Conservation (phyloP, 2,329 filamentous ascomycete species). For the Microcyclospora pomicola region DNA sequence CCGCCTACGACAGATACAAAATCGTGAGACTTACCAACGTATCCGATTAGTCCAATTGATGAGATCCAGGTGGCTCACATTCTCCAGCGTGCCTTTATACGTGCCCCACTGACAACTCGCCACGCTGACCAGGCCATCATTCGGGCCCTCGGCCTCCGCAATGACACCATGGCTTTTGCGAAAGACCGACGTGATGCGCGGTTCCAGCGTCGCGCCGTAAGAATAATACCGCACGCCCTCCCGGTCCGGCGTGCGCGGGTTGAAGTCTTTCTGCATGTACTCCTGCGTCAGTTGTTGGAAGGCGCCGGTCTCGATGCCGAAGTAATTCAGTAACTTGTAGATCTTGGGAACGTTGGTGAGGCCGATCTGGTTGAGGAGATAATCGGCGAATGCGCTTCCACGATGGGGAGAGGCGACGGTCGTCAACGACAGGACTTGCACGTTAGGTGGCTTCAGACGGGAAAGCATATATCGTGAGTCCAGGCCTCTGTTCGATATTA, state of each 20-base stretch:
- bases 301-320: constrained; percentile 44
- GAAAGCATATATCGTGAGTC: constrained; percentile 53
- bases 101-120: constrained; percentile 46
- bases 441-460: constrained; percentile 43
- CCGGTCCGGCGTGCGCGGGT: constrained; percentile 42
- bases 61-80: constrained; percentile 49
- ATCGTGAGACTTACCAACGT: constrained; percentile 30
- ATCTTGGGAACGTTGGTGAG: constrained; percentile 38
- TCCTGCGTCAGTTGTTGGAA: constrained; percentile 47
- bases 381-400: constrained; percentile 49
- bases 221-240: constrained; percentile 46
- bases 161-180: constrained; percentile 43
- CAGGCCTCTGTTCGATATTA: constrained; percentile 36
- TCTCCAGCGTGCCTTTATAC: constrained; percentile 50
- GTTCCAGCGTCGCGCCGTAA: constrained; percentile 47
- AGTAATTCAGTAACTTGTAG: constrained; percentile 40
- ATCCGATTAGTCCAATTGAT: constrained; percentile 54
- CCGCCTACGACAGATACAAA: no score
- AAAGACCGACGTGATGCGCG: constrained; percentile 43
- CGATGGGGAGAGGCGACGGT: constrained; percentile 49
- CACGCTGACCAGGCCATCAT: constrained; percentile 52
- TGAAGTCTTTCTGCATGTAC: constrained; percentile 47
- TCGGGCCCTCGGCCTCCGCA: constrained; percentile 40
- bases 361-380: constrained; percentile 44
- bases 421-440: constrained; percentile 60